Evolutionary conservation across 2,329 filamentous ascomycete genomes (phyloP), one percentile per base, ranked within the genome.

Genomic region (Drechslerella dactyloides): DNA sequence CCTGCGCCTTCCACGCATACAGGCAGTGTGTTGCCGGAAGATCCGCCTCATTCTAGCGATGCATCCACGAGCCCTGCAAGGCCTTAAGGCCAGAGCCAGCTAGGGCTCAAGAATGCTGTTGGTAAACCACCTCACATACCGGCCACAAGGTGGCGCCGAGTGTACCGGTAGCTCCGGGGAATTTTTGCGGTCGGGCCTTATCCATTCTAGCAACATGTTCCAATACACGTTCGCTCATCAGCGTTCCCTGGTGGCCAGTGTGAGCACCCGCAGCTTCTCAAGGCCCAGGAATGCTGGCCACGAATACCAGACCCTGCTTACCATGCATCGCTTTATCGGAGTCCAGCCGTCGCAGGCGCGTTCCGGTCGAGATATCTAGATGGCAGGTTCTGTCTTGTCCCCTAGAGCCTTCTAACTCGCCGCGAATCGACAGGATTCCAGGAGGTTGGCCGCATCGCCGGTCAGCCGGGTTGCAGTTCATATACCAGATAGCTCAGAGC

Each of bases 21-120:
- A 40, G 40, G 27, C 44, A 44, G 17, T 30, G n/a, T 19, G n/a
- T 17, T 40, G n/a, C 6, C 37, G 37, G 35, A 48, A 54, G 59
- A 64, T 64, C 13, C 42, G 23, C 21, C 66, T 55, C 59, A 60
- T 64, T 42, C 42, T 44, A 57, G 54, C 66, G 66, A 60, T 30
- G 37, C 24, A 64, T 64, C 54, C 54, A 60, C n/a, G 33, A 42
- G 48, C 30, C 53, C 30, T 24, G 46, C 56, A 57, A 62, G 52
- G 52, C 57, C 40, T 58, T 56, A 53, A 10, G 7, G 33, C 40
- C 42, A n/a, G n/a, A 8, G 27, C 8, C 27, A 3, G 8, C 8
- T 8, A 33, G 27, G 27, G 8, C 42, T 33, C 13, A 48, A 27
- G 65, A 70, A 70, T 70, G 65, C 37, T 63, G 53, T 58, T 70